phyloP scores from a whole-genome alignment of 768 basidiomycete genomes.

The Lactarius evosmus region DNA sequence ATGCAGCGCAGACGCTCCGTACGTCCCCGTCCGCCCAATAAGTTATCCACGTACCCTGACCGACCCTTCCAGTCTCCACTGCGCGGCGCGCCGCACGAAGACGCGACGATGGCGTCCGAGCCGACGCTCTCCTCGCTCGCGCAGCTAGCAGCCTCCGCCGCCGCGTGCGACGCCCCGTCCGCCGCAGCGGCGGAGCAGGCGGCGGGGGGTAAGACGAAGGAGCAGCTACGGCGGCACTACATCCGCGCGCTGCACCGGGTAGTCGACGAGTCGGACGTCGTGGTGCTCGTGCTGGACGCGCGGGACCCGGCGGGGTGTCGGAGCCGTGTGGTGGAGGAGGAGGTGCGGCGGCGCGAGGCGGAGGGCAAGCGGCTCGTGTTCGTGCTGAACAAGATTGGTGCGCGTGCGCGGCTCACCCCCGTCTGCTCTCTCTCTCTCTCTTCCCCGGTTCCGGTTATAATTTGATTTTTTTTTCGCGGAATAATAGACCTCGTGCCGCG shows the following conservation, averaged over 20 bases:
- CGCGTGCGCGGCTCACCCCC: no score
- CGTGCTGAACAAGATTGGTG: slow-evolving; percentile 96
- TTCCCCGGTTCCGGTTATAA: no score
- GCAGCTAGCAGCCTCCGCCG: slow-evolving; percentile 41
- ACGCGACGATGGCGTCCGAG: slow-evolving; percentile 71
- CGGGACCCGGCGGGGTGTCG: slow-evolving; percentile 93
- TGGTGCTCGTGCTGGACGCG: slow-evolving; percentile 88
- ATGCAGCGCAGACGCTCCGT: slow-evolving; percentile 46
- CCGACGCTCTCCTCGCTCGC: slow-evolving; percentile 65
- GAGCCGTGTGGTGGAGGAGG: slow-evolving; percentile 90
- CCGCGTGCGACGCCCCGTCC: slow-evolving; percentile 36
- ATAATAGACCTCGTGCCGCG: slow-evolving; percentile 80
- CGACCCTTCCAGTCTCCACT: slow-evolving; percentile 14
- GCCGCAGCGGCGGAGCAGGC: slow-evolving; percentile 34
- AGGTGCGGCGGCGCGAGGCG: slow-evolving; percentile 77
- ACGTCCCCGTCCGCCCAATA: slow-evolving; percentile 29
- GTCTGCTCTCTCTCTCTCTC: not conserved
- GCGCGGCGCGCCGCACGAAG: slow-evolving; percentile 38
- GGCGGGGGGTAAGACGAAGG: slow-evolving; percentile 50
- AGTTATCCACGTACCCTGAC: slow-evolving; percentile 4
- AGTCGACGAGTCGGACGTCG: slow-evolving; percentile 87
- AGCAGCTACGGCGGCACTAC: slow-evolving; percentile 70
- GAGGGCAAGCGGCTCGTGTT: slow-evolving; percentile 93
- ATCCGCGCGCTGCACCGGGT: slow-evolving; percentile 84
- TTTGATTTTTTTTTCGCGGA: slow-evolving; percentile 3